phyloP scores from a whole-genome alignment of 2,329 filamentous ascomycete species.

The Zymoseptoria passerinii region DNA sequence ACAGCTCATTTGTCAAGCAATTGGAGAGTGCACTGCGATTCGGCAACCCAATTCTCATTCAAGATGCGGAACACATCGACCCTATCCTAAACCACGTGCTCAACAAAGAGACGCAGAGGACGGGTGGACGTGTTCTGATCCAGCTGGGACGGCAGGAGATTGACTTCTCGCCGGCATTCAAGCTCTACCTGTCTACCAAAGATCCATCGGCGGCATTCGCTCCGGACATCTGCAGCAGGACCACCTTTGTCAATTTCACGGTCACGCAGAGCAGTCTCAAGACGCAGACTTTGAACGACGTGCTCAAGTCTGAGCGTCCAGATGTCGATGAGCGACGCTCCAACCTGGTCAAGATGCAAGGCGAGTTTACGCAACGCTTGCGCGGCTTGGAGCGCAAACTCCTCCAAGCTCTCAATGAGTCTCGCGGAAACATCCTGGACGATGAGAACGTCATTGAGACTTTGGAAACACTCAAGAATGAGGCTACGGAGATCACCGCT shows the following conservation, averaged over 20 bases:
- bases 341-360: constrained; percentile 96
- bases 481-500: constrained; percentile 87
- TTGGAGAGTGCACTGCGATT: constrained; percentile 94
- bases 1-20: constrained; percentile 96
- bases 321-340: constrained; percentile 94
- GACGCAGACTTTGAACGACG: constrained; percentile 94
- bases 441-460: constrained; percentile 98
- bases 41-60: constrained; percentile 95
- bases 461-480: constrained; percentile 92
- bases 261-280: constrained; percentile 98
- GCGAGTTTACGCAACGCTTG: constrained; percentile 97
- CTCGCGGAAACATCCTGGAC: constrained; percentile 92
- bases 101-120: constrained; percentile 99
- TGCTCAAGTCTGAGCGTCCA: constrained; percentile 92
- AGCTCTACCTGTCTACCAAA: constrained; percentile 85
- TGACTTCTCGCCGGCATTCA: constrained; percentile 95
- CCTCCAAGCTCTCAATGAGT: constrained; percentile 92
- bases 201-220: constrained; percentile 94
- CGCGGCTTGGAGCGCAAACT: constrained; percentile 90
- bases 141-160: constrained; percentile 98
- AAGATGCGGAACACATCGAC: constrained; percentile 94
- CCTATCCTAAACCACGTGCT: constrained; percentile 96
- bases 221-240: constrained; percentile 94
- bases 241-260: constrained; percentile 98
- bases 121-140: constrained; percentile 92